Percentiles rank a stretch among this genome's conserved stretches.
phyloP scores from a whole-genome alignment of 1,284 basidiomycete species.

The Ceratorhiza oryzae-sativae region DNA sequence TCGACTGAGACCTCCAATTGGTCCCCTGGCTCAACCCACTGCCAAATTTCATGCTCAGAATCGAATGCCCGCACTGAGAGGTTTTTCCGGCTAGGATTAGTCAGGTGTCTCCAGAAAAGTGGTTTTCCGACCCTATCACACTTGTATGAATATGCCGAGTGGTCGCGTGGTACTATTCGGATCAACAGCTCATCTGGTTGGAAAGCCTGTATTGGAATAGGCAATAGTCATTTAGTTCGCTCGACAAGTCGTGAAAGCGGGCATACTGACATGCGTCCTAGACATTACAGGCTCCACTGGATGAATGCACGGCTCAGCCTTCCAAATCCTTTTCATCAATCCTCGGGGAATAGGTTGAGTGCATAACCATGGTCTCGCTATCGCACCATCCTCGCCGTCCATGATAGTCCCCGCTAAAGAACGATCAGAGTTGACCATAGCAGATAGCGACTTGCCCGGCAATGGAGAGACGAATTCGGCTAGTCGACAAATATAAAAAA shows the following conservation, averaged over 20 bases:
- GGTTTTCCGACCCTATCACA: not conserved
- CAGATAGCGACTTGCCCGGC: conserved; percentile 12
- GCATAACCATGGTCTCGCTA: conserved; percentile 25
- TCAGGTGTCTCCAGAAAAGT: conserved; percentile 6
- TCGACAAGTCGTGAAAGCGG: not conserved
- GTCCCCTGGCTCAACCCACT: conserved; percentile 21
- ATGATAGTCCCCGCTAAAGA: not conserved
- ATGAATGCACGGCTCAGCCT: conserved; percentile 11
- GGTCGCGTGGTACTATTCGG: not conserved
- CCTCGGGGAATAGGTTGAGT: conserved; percentile 1
- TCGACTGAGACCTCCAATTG: conserved; percentile 25
- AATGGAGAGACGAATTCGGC: conserved; percentile 21
- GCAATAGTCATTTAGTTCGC: not conserved
- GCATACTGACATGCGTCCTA: conserved; percentile 14
- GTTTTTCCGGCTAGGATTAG: not conserved
- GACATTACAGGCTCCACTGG: conserved; percentile 34
- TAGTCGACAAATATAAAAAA: conserved; percentile 16
- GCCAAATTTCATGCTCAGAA: conserved; percentile 20
- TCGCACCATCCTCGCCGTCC: not conserved
- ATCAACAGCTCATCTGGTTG: conserved; percentile 29
- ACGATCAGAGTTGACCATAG: conserved; percentile 16
- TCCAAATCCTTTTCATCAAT: not conserved
- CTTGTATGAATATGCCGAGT: not conserved
- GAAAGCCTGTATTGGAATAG: conserved; percentile 11
- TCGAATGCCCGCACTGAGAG: not conserved